Evolutionary conservation across 2,329 filamentous ascomycete genomes (phyloP), one percentile per base, ranked within the genome.

Genomic region (Sphaerulina populicola): DNA sequence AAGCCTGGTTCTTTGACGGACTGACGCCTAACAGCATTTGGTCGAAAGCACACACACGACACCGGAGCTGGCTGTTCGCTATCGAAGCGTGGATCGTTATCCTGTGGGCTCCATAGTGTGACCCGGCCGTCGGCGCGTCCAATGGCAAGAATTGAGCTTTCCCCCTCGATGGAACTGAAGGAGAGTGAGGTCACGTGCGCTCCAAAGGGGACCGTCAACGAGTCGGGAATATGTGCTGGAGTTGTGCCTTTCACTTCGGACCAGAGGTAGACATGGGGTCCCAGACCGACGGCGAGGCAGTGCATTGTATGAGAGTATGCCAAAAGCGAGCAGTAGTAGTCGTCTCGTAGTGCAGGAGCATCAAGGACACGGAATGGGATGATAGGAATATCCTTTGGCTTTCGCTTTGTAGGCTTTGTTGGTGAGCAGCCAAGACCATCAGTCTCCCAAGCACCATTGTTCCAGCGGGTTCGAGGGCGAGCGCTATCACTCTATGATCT

Each of bases 241-340:
- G 49, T 36, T 1, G 57, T 51, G 4, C 85, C 85, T 29, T 74
- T 72, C 31, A 73, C 69, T 65, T 97, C 90, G 0, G 88, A 91
- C 93, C 91, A 98, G 4, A 87, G 79, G 66, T 94, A 96, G 4
- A 98, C 78, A 33, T 82, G 75, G 48, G 83, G 81, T 0, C 83
- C 84, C 11, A 97, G 75, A 0, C 88, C 91, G 14, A 97, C 87
- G 14, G 88, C 91, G 12, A 98, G 77, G 11, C 84, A 86, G 47
- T 85, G 79, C 45, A 81, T 79, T 6, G 80, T 85, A 37, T 77
- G 69, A 0, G 85, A 94, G 67, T 95, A 97, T 8, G 93, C 88
- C 48, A 98, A 76, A 2, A 90, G 77, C 0, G 90, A 93, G 70
- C 89, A 96, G 67, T 98, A 98, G 67, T 90, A 98, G 68, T 98